Percentiles rank a stretch among this genome's conserved stretches.
phyloP scores from a whole-genome alignment of 805 yeast genomes.

The Suhomyces canberraensis region DNA sequence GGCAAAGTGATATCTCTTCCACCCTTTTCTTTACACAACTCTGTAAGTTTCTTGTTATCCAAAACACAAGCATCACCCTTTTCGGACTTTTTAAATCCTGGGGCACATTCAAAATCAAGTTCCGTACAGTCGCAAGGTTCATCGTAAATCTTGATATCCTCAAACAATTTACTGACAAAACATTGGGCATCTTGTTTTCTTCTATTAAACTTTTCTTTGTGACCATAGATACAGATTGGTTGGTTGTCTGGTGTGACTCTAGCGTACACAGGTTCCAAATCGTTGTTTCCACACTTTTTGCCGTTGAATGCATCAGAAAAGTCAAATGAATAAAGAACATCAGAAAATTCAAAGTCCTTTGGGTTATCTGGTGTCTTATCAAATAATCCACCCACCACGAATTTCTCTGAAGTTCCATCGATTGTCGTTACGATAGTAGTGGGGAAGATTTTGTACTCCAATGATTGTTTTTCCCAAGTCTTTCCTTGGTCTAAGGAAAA shows the following conservation, averaged over 20 bases:
- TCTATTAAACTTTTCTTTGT: slow-evolving; percentile 57
- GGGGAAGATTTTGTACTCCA: slow-evolving; percentile 45
- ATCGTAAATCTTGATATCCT: slow-evolving; percentile 45
- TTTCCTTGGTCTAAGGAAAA: slow-evolving; percentile 75
- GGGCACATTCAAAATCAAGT: slow-evolving; percentile 71
- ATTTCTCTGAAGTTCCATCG: slow-evolving; percentile 66
- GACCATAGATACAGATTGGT: slow-evolving; percentile 65
- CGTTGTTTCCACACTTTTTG: slow-evolving; percentile 40
- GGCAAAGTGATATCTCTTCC: slow-evolving; percentile 24
- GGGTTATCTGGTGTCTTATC: slow-evolving; percentile 11
- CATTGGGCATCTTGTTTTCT: slow-evolving; percentile 67
- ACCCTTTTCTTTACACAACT: slow-evolving; percentile 21
- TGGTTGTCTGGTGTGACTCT: slow-evolving; percentile 33
- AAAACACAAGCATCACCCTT: slow-evolving; percentile 47
- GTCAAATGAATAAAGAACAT: slow-evolving; percentile 44
- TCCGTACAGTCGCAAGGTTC: slow-evolving; percentile 63
- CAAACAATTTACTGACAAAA: slow-evolving; percentile 47
- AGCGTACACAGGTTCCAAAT: slow-evolving; percentile 65
- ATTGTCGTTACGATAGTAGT: slow-evolving; percentile 50
- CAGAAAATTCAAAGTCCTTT: slow-evolving; percentile 9
- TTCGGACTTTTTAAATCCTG: slow-evolving; percentile 35
- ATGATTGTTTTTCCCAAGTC: slow-evolving; percentile 53
- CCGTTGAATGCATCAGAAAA: slow-evolving; percentile 57
- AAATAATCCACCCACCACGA: slow-evolving; percentile 47
- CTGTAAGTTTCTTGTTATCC: slow-evolving; percentile 21